Conservation (phyloP, 129 eudicot genomes). For the Pseudognaphalium luteoalbum region DNA sequence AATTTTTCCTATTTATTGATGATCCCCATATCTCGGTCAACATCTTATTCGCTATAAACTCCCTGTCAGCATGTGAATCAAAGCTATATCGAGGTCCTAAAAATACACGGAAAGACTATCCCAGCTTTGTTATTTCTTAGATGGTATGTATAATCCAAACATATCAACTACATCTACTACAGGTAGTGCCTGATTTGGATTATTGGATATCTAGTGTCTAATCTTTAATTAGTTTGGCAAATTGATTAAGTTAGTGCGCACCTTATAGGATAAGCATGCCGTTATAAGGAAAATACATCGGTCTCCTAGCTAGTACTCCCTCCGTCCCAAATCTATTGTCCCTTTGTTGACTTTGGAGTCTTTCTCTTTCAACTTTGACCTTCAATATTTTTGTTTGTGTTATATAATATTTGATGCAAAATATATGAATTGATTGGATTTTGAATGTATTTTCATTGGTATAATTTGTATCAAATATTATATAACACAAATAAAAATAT, state of each 20-base stretch:
- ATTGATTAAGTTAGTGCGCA: not conserved
- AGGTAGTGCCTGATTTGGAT: constrained; percentile 8
- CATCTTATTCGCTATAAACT: constrained; percentile 15
- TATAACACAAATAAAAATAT: too few relatives aligned
- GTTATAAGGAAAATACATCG: constrained; percentile 9
- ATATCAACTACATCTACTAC: constrained; percentile 1
- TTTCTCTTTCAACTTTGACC: too few relatives aligned
- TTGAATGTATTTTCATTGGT: too few relatives aligned
- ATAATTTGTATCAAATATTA: too few relatives aligned
- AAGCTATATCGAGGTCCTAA: constrained; percentile 10
- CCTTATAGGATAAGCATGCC: constrained; percentile 31
- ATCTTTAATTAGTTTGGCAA: constrained; percentile 22
- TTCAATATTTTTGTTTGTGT: too few relatives aligned
- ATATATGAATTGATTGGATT: too few relatives aligned
- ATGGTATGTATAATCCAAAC: constrained; percentile 6
- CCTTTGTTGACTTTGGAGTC: too few relatives aligned
- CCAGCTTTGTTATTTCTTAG: not conserved
- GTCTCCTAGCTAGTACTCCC: not conserved
- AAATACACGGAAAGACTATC: not conserved
- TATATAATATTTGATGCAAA: too few relatives aligned
- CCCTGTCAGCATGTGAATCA: constrained; percentile 9
- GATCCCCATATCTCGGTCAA: constrained; percentile 18
- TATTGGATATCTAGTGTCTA: constrained; percentile 22
- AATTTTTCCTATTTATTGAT: not conserved
- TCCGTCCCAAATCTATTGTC: too few relatives aligned